A percentile compares a stretch with the other conserved stretches of the same genome.
Conservation (phyloP, 805 yeast genomes). For the Wickerhamomyces mucosus region DNA sequence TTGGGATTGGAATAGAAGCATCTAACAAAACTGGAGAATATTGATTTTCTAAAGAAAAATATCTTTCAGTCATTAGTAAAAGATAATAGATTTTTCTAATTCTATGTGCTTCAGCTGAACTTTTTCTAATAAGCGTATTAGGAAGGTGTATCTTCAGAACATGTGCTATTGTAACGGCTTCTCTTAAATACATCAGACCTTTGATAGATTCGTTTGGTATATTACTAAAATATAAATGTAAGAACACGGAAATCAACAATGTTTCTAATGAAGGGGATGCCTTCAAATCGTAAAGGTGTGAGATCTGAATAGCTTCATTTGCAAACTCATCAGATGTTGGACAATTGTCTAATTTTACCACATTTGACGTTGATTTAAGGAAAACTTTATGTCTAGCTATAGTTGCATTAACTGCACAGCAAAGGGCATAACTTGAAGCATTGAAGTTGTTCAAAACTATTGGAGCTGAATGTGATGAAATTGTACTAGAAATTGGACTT, state of each 20-base stretch:
- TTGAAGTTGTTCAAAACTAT: conserved; percentile 4
- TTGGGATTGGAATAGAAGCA: conserved; percentile 16
- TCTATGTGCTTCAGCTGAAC: conserved; percentile 13
- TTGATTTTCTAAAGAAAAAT: conserved; percentile 12
- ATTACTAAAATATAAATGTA: conserved; percentile 16
- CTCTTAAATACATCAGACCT: conserved; percentile 15
- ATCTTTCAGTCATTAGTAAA: conserved; percentile 16
- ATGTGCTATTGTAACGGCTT: conserved; percentile 16
- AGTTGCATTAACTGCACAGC: conserved; percentile 18
- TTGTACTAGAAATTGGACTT: background rate
- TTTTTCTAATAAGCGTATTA: conserved; percentile 4
- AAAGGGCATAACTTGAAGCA: conserved; percentile 13
- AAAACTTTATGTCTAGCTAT: conserved; percentile 15
- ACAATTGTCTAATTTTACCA: conserved; percentile 11
- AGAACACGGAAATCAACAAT: conserved; percentile 13
- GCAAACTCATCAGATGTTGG: conserved; percentile 13
- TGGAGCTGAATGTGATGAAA: background rate
- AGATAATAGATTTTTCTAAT: conserved; percentile 16
- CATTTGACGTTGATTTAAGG: conserved; percentile 12
- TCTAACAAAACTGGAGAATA: conserved; percentile 14
- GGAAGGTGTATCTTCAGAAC: conserved; percentile 15
- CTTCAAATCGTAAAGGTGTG: conserved; percentile 11
- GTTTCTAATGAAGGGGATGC: conserved; percentile 9
- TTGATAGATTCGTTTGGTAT: conserved; percentile 8
- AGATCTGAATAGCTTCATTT: conserved; percentile 15